These are phyloP conservation scores for Pyrenula massariospora DNA, from an alignment of 495 filamentous ascomycete species.

Conservation along the genomic window DNA sequence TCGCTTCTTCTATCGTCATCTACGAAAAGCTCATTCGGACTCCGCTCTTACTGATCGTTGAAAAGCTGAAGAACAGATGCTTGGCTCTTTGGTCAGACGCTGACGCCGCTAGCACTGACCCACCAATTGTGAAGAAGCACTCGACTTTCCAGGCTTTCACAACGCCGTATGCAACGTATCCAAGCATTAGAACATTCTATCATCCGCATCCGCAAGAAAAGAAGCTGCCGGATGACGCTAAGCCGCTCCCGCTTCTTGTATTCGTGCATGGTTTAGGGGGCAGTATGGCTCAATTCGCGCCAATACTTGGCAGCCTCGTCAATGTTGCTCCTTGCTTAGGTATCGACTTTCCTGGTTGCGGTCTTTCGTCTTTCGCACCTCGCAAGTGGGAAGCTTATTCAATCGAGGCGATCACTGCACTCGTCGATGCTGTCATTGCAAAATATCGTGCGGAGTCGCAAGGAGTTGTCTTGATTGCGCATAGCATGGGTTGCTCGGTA, in stretches of 20 bases:
- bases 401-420: constrained; percentile 59
- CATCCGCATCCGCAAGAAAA: constrained; percentile 67
- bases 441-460: constrained; percentile 57
- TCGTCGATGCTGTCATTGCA: constrained; percentile 63
- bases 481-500: constrained; percentile 79
- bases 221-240: constrained; percentile 59
- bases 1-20: background rate
- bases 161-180: constrained; percentile 59
- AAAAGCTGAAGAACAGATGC: background rate
- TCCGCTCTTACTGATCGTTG: background rate
- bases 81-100: background rate
- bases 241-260: constrained; percentile 71
- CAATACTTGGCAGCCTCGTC: constrained; percentile 68
- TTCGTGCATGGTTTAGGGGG: constrained; percentile 90
- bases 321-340: constrained; percentile 81
- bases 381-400: constrained; percentile 69
- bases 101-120: constrained; percentile 31
- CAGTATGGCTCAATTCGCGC: constrained; percentile 76
- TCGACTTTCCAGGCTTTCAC: constrained; percentile 61
- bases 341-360: constrained; percentile 85
- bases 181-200: constrained; percentile 71
- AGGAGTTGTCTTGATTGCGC: constrained; percentile 68
- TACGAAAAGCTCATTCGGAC: background rate
- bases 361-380: constrained; percentile 59
- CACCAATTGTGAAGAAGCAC: constrained; percentile 65